Conservation (phyloP, 2,329 filamentous ascomycete genomes). For the Aspergillus pseudoglaucus region DNA sequence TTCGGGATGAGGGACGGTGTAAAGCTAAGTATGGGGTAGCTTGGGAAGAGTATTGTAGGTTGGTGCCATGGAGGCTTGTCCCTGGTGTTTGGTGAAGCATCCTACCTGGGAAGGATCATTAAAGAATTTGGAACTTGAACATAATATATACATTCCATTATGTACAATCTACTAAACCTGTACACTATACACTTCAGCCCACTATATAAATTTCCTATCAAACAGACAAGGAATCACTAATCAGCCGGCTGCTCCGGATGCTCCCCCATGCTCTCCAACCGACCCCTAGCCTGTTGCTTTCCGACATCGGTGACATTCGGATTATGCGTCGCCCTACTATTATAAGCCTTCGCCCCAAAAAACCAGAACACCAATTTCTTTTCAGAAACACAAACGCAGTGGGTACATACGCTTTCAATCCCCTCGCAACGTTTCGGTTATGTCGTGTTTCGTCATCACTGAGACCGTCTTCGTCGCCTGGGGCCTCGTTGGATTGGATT, state of each 20-base stretch:
- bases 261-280: slow-evolving; percentile 11
- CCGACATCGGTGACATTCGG: slow-evolving; percentile 7
- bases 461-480: background rate
- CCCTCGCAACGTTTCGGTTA: slow-evolving; percentile 14
- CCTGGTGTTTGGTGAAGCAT: slow-evolving; percentile 27
- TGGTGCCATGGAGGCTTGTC: slow-evolving; percentile 38
- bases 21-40: slow-evolving; percentile 40
- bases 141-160: background rate
- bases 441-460: slow-evolving; percentile 8
- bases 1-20: slow-evolving; percentile 42
- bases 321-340: slow-evolving; percentile 16
- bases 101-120: too few species aligned
- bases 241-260: slow-evolving; percentile 5
- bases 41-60: slow-evolving; percentile 41
- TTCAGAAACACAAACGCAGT: background rate
- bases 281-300: slow-evolving; percentile 5
- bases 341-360: slow-evolving; percentile 1
- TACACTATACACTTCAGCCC: background rate
- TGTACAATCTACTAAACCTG: background rate
- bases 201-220: background rate
- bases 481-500: background rate
- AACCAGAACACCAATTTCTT: background rate
- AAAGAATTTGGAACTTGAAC: too few species aligned
- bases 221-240: background rate
- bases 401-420: slow-evolving; percentile 18